Percentiles rank a stretch among this genome's conserved stretches.
phyloP scores from a whole-genome alignment of 208 protist species.

The Trypanosoma boissoni region DNA sequence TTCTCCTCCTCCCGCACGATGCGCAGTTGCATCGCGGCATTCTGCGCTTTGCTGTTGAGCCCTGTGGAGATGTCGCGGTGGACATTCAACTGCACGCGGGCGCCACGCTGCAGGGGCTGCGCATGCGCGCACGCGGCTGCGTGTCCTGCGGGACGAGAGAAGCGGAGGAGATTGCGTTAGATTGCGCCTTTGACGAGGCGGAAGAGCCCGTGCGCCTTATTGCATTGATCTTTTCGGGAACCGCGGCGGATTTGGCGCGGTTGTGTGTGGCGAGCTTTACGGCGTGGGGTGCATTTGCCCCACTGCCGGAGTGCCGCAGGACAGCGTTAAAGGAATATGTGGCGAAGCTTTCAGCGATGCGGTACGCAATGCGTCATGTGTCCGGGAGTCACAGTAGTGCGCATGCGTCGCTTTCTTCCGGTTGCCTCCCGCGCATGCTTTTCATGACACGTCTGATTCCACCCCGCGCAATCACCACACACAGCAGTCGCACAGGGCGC shows the following conservation, averaged over 20 bases:
- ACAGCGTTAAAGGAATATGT: no score
- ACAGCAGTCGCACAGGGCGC: not conserved
- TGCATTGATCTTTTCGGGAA: slow-evolving; percentile 19
- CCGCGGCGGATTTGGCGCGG: slow-evolving; percentile 15
- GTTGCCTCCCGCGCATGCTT: slow-evolving; percentile 14
- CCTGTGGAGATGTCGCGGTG: not conserved
- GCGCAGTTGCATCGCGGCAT: slow-evolving; percentile 9
- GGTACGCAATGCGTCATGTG: no score
- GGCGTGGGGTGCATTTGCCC: slow-evolving; percentile 17
- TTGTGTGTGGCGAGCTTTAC: slow-evolving; percentile 20
- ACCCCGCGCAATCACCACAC: slow-evolving; percentile 1
- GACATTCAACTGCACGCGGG: slow-evolving; percentile 20
- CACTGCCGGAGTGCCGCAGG: not conserved
- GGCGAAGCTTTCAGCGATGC: no score
- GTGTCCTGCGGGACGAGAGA: not conserved
- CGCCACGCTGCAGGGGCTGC: slow-evolving; percentile 9
- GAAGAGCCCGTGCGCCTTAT: not conserved
- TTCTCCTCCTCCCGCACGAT: slow-evolving; percentile 24
- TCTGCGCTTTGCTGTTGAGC: slow-evolving; percentile 13
- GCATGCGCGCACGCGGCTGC: no score
- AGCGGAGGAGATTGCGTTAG: no score
- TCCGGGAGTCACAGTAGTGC: no score
- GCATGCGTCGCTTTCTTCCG: not conserved
- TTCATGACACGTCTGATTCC: slow-evolving; percentile 18
- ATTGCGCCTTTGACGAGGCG: no score